Evolutionary conservation across 2,329 filamentous ascomycete genomes (phyloP).

Genomic region (Claviceps digitariae): DNA sequence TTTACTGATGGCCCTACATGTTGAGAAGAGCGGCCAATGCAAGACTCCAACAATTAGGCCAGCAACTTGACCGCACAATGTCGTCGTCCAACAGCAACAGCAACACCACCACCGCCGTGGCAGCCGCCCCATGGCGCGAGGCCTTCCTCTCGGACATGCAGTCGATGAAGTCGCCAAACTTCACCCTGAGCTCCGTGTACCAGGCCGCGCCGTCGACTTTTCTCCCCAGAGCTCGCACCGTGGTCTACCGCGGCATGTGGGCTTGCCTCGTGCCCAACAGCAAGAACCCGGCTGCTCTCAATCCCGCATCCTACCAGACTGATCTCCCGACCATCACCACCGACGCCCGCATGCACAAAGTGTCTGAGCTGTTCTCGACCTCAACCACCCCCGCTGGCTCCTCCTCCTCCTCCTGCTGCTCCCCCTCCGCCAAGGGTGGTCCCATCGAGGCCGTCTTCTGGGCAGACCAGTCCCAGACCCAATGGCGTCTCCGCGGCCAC

Average conservation of each 20-base stretch:
- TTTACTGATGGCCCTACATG: neutral
- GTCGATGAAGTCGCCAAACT: slow-evolving; percentile 32
- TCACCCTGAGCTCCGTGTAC: slow-evolving; percentile 38
- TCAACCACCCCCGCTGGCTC: slow-evolving; percentile 22
- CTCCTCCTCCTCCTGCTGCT: neutral
- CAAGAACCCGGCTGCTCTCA: slow-evolving; percentile 58
- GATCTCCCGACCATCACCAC: slow-evolving; percentile 78
- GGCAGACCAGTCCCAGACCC: slow-evolving; percentile 54
- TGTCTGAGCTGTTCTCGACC: slow-evolving; percentile 49
- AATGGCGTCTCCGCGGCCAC: slow-evolving; percentile 73
- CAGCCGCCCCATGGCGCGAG: slow-evolving; percentile 39
- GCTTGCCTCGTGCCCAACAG: slow-evolving; percentile 56
- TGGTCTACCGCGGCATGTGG: slow-evolving; percentile 80
- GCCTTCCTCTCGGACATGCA: slow-evolving; percentile 37
- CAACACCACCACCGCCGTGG: neutral
- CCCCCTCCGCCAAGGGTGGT: slow-evolving; percentile 44
- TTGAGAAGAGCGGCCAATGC: neutral
- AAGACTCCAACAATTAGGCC: slow-evolving; percentile 3
- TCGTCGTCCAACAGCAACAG: slow-evolving; percentile 6
- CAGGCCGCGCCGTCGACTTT: slow-evolving; percentile 16
- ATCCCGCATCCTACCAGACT: slow-evolving; percentile 55
- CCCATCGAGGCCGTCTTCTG: slow-evolving; percentile 77
- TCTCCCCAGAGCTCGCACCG: slow-evolving; percentile 54
- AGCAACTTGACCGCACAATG: slow-evolving; percentile 18
- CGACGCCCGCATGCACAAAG: slow-evolving; percentile 77